These are phyloP conservation scores for Pseudogymnoascus destructans DNA, from an alignment of 2,329 filamentous ascomycete genomes.

Conservation along the genomic window DNA sequence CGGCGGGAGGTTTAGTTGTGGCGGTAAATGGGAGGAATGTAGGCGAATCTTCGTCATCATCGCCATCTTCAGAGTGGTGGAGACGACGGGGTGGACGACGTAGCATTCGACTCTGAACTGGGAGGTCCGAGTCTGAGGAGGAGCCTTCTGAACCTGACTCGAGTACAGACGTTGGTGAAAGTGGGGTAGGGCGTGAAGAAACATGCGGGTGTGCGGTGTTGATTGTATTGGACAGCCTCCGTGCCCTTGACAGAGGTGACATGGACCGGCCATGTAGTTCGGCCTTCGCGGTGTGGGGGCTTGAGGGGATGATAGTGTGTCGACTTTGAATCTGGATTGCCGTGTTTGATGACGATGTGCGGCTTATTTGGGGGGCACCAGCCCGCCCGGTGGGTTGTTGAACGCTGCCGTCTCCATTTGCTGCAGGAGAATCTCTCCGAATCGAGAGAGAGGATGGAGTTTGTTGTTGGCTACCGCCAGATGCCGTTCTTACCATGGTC, in stretches of 20 bases:
- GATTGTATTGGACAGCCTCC: constrained; percentile 11
- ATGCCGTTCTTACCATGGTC: constrained; percentile 39
- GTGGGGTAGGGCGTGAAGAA: constrained; percentile 12
- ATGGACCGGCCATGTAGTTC: constrained; percentile 18
- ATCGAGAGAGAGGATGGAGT: constrained; percentile 21
- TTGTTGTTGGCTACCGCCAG: constrained; percentile 28
- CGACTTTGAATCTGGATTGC: constrained; percentile 20
- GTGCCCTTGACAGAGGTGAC: constrained; percentile 19
- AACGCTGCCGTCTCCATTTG: constrained; percentile 17
- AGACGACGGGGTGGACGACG: constrained; percentile 22
- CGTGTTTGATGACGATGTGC: constrained; percentile 24
- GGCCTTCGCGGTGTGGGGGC: constrained; percentile 21
- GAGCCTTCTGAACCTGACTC: constrained; percentile 16
- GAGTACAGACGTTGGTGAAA: constrained; percentile 17
- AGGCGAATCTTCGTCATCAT: constrained; percentile 23
- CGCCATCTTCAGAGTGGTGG: constrained; percentile 20
- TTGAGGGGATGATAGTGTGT: constrained; percentile 17
- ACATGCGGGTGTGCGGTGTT: constrained; percentile 12
- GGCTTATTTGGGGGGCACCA: constrained; percentile 22
- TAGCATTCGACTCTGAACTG: constrained; percentile 22
- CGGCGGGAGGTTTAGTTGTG: constrained; percentile 4
- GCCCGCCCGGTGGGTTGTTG: constrained; percentile 7
- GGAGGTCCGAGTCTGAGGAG: constrained; percentile 20
- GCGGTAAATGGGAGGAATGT: constrained; percentile 23
- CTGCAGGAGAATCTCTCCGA: constrained; percentile 22